Evolutionary conservation across 2,329 filamentous ascomycete species (phyloP).

Genomic region (Diaporthe sp.): DNA sequence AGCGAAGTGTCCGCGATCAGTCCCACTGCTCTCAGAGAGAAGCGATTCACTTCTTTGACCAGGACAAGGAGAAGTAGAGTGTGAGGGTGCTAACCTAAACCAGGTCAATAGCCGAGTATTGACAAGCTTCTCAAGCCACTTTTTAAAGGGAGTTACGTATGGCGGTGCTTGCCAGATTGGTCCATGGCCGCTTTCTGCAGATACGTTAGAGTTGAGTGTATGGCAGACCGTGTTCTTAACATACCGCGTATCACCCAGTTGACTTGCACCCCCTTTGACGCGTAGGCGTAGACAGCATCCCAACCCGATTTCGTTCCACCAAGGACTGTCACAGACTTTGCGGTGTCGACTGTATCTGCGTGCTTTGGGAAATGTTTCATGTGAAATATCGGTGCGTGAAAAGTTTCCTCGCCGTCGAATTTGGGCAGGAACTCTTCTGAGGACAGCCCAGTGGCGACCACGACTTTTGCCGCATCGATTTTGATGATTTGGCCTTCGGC

Average conservation of each 20-base stretch:
- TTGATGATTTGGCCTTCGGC: constrained; percentile 35
- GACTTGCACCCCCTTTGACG: constrained; percentile 63
- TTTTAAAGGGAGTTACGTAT: constrained; percentile 75
- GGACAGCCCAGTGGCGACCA: constrained; percentile 66
- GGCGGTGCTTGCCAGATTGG: constrained; percentile 68
- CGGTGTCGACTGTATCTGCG: constrained; percentile 50
- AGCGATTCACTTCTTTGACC: not conserved
- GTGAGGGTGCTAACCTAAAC: constrained; percentile 53
- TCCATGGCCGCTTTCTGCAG: constrained; percentile 57
- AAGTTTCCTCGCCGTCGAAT: constrained; percentile 58
- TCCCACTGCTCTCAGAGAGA: not conserved
- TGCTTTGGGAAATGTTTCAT: constrained; percentile 56
- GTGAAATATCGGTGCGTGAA: constrained; percentile 61
- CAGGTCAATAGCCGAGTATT: constrained; percentile 75
- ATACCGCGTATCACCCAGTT: constrained; percentile 69
- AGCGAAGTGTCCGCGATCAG: not conserved
- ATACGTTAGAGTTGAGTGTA: not conserved
- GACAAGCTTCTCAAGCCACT: constrained; percentile 75
- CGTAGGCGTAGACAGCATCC: constrained; percentile 73
- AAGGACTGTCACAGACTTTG: constrained; percentile 63
- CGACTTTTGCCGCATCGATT: constrained; percentile 57
- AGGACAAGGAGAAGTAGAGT: not conserved
- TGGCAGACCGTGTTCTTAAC: constrained; percentile 5
- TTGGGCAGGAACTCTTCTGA: constrained; percentile 59
- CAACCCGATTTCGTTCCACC: constrained; percentile 74